Evolutionary conservation across 2,329 filamentous ascomycete species (phyloP).

Genomic region (Fusarium virguliforme): DNA sequence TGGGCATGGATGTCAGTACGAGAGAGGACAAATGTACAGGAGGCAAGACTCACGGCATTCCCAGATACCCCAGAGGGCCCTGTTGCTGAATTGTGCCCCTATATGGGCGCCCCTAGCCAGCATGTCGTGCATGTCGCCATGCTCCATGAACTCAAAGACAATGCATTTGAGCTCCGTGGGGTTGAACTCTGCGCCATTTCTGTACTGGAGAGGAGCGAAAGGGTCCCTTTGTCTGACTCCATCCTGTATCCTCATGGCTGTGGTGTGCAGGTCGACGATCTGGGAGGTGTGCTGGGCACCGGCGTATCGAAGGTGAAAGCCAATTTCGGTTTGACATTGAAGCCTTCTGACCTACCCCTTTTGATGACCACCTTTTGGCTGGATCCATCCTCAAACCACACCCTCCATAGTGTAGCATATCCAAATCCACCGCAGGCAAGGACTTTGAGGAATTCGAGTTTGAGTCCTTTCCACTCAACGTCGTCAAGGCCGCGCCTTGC

Average conservation of each 20-base stretch:
- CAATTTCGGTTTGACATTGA: conserved; percentile 34
- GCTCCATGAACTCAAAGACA: conserved; percentile 50
- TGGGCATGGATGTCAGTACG: conserved; percentile 31
- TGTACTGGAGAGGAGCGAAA: not conserved
- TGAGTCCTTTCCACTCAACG: conserved; percentile 39
- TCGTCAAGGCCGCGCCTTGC: conserved; percentile 10
- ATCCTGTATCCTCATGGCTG: conserved; percentile 27
- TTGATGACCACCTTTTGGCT: conserved; percentile 51
- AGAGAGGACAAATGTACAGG: not conserved
- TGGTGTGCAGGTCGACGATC: conserved; percentile 42
- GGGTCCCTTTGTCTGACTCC: conserved; percentile 19
- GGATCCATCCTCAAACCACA: conserved; percentile 43
- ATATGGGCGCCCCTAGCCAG: conserved; percentile 26
- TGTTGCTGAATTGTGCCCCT: conserved; percentile 31
- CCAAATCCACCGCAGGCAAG: conserved; percentile 51
- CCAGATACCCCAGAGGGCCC: conserved; percentile 52
- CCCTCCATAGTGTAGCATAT: conserved; percentile 47
- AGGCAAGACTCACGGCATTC: conserved; percentile 49
- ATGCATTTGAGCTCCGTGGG: conserved; percentile 25
- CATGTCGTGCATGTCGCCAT: conserved; percentile 45
- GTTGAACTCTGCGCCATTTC: conserved; percentile 17
- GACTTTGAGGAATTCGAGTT: conserved; percentile 48
- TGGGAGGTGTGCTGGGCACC: conserved; percentile 52
- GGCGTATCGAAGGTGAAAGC: conserved; percentile 50
- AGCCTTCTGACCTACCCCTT: conserved; percentile 15